phyloP scores from a whole-genome alignment of 805 yeast genomes.

The Ogataea trehaloabstinens region DNA sequence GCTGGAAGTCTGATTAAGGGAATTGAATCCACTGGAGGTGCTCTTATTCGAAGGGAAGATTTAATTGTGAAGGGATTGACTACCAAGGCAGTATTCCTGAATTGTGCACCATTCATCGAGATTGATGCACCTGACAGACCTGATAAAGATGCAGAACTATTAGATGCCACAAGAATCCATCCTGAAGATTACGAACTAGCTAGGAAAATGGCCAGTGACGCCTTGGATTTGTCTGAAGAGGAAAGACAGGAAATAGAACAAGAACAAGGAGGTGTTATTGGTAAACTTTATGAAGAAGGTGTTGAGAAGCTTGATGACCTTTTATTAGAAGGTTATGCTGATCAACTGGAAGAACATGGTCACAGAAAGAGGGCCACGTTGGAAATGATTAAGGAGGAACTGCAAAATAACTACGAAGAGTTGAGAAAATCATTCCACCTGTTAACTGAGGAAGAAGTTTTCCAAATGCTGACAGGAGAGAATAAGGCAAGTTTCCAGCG shows the following conservation, averaged over 20 bases:
- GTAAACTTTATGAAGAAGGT: conserved; percentile 68
- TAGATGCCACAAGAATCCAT: conserved; percentile 95
- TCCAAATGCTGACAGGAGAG: conserved; percentile 89
- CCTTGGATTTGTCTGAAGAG: conserved; percentile 93
- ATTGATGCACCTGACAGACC: conserved; percentile 62
- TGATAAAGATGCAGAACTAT: conserved; percentile 66
- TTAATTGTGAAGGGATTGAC: conserved; percentile 78
- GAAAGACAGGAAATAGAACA: conserved; percentile 75
- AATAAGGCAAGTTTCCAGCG: conserved; percentile 61
- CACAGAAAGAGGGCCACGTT: conserved; percentile 75
- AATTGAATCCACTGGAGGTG: conserved; percentile 67
- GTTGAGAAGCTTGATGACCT: conserved; percentile 78
- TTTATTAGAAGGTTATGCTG: conserved; percentile 87
- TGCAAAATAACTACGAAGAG: conserved; percentile 86
- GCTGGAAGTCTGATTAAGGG: conserved; percentile 83
- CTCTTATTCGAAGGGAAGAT: conserved; percentile 67
- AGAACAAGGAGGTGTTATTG: conserved; percentile 72
- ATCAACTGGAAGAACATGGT: conserved; percentile 77
- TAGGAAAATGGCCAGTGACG: conserved; percentile 97
- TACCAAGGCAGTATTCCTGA: conserved; percentile 79
- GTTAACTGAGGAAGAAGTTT: conserved; percentile 68
- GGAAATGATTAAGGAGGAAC: conserved; percentile 81
- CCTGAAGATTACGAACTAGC: conserved; percentile 98
- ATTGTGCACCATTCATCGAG: conserved; percentile 86
- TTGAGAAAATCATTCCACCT: conserved; percentile 69